Conservation (phyloP, 208 protist genomes). For the Tetramitus jugosus region DNA sequence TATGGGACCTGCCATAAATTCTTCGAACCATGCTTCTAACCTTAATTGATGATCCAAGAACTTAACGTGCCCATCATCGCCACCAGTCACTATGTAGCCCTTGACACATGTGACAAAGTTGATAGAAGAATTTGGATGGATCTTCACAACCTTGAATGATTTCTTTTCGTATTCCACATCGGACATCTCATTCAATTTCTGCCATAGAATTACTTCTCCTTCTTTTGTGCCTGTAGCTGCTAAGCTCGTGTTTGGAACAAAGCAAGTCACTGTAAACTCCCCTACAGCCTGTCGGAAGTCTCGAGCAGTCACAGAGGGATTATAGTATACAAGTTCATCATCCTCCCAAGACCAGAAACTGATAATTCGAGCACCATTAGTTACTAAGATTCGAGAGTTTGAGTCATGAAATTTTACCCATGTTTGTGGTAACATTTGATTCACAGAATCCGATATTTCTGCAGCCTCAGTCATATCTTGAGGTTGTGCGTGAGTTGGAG, state of each 20-base stretch:
- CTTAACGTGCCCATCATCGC: conserved; percentile 79
- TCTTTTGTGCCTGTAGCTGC: conserved; percentile 75
- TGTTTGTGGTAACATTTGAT: too few relatives aligned
- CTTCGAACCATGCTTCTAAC: conserved; percentile 87
- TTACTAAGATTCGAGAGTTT: conserved; percentile 63
- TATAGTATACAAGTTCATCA: conserved; percentile 69
- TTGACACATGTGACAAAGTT: conserved; percentile 61
- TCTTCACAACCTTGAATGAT: conserved; percentile 76
- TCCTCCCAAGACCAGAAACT: conserved; percentile 78
- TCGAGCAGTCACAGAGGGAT: conserved; percentile 58
- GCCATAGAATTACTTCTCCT: conserved; percentile 80
- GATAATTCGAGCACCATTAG: conserved; percentile 70
- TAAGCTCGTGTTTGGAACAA: conserved; percentile 67
- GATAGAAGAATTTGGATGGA: conserved; percentile 34
- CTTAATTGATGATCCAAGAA: conserved; percentile 85
- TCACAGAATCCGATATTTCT: too few relatives aligned
- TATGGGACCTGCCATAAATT: conserved; percentile 77
- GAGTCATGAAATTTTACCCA: conserved; percentile 68
- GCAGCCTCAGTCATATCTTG: too few relatives aligned
- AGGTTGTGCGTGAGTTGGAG: too few relatives aligned
- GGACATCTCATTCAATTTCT: conserved; percentile 52
- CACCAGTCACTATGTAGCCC: conserved; percentile 78
- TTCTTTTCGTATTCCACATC: conserved; percentile 63
- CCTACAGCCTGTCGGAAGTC: conserved; percentile 68
- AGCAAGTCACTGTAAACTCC: conserved; percentile 73